Conservation (phyloP, 2,329 filamentous ascomycete species). For the Ophiostoma populinum region DNA sequence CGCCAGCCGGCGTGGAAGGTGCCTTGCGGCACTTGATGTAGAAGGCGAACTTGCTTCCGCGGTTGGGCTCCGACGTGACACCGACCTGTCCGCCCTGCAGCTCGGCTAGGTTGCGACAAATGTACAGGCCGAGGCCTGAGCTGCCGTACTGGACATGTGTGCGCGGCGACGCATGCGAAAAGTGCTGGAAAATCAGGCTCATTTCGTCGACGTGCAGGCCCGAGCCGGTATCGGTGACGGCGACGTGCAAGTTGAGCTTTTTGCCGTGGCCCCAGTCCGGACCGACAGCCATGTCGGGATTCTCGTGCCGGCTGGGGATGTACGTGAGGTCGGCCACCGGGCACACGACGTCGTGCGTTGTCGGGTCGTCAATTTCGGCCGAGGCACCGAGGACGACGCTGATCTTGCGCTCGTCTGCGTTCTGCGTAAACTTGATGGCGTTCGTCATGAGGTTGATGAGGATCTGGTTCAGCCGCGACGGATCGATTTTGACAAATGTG, state of each 20-base stretch:
- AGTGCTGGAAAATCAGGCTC: conserved; percentile 59
- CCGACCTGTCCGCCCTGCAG: conserved; percentile 65
- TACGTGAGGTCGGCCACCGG: conserved; percentile 26
- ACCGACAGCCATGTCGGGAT: conserved; percentile 18
- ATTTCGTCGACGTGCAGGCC: conserved; percentile 55
- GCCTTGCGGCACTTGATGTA: conserved; percentile 50
- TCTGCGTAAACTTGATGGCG: conserved; percentile 47
- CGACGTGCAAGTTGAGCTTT: conserved; percentile 53
- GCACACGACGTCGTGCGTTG: not conserved
- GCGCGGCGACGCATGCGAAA: conserved; percentile 56
- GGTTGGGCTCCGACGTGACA: conserved; percentile 46
- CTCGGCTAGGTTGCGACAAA: conserved; percentile 58
- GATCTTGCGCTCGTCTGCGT: conserved; percentile 40
- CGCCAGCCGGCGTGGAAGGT: conserved; percentile 5
- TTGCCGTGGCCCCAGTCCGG: conserved; percentile 57
- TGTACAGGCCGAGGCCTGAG: conserved; percentile 60
- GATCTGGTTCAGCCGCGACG: conserved; percentile 55
- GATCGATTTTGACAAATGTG: conserved; percentile 54
- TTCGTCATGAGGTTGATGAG: conserved; percentile 61
- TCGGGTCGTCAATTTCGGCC: conserved; percentile 10
- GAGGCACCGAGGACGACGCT: conserved; percentile 49
- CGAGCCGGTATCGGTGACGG: conserved; percentile 54
- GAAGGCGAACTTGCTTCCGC: conserved; percentile 61
- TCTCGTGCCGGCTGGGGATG: conserved; percentile 24
- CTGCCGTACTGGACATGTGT: conserved; percentile 68